Evolutionary conservation across 495 filamentous ascomycete genomes (phyloP).

Genomic region (Delitschia confertaspora): DNA sequence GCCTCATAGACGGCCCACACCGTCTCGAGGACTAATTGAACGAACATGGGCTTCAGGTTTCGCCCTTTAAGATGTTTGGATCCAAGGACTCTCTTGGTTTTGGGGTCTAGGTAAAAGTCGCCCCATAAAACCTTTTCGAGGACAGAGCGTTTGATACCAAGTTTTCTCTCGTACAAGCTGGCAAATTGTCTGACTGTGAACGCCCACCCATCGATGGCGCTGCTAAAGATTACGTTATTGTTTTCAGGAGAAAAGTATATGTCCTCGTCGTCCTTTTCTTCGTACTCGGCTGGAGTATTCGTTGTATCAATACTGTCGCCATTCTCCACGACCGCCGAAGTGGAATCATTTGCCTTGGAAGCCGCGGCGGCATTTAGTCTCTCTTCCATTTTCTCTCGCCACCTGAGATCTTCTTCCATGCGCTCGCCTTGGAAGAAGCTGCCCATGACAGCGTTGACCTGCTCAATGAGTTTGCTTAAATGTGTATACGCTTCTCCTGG

Average conservation of each 20-base stretch:
- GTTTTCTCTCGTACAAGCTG: conserved; percentile 86
- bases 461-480: conserved; percentile 80
- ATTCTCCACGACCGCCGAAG: conserved; percentile 28
- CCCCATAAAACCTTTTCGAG: conserved; percentile 97
- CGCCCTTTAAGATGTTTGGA: conserved; percentile 90
- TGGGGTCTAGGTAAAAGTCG: conserved; percentile 92
- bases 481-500: conserved; percentile 83
- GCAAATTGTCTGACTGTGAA: conserved; percentile 96
- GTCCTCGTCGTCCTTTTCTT: conserved; percentile 93
- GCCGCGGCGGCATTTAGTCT: conserved; percentile 47
- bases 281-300: conserved; percentile 45
- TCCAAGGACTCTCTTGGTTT: conserved; percentile 85
- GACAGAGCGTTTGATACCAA: conserved; percentile 83
- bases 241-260: conserved; percentile 97
- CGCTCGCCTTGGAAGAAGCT: conserved; percentile 97
- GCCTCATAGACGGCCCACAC: conserved; percentile 97
- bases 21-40: conserved; percentile 89
- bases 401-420: conserved; percentile 97
- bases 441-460: conserved; percentile 94
- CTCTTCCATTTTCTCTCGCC: conserved; percentile 88
- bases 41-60: conserved; percentile 91
- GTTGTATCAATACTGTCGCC: conserved; percentile 41
- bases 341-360: conserved; percentile 36
- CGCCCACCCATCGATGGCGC: conserved; percentile 95
- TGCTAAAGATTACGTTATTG: conserved; percentile 98